A percentile compares a stretch with the other conserved stretches of the same genome.
Evolutionary conservation across 129 eudicot species (phyloP).

Genomic region (Solidago caesia): DNA sequence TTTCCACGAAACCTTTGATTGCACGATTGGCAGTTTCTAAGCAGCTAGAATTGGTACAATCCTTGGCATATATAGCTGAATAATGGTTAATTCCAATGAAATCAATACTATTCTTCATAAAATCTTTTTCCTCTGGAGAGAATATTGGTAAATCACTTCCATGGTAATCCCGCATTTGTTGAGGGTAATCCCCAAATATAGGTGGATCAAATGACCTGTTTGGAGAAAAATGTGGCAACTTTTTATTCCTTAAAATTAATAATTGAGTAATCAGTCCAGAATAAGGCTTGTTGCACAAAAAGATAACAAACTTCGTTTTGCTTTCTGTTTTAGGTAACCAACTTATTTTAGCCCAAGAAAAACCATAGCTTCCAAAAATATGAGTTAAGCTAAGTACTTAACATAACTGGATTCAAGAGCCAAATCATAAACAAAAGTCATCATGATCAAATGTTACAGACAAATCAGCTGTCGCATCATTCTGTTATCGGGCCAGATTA

Average conservation of each 20-base stretch:
- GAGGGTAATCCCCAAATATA: constrained; percentile 82
- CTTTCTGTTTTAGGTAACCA: not conserved
- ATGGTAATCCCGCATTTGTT: constrained; percentile 57
- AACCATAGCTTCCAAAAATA: not conserved
- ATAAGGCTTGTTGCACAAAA: constrained; percentile 1
- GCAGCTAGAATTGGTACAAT: constrained; percentile 60
- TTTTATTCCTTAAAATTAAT: not conserved
- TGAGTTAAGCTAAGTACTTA: not conserved
- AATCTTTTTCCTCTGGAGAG: constrained; percentile 49
- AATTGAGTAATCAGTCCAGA: not conserved
- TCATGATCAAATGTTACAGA: not conserved
- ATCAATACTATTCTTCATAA: constrained; percentile 56
- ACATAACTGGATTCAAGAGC: not conserved
- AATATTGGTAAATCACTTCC: constrained; percentile 66
- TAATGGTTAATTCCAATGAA: constrained; percentile 85
- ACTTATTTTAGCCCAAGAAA: not conserved
- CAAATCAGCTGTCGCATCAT: not conserved
- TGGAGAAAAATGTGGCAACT: not conserved
- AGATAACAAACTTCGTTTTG: not conserved
- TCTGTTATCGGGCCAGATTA: too few species aligned
- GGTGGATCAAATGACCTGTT: constrained; percentile 78
- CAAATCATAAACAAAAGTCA: not conserved
- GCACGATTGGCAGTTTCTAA: constrained; percentile 42
- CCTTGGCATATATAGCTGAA: constrained; percentile 63
- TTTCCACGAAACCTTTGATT: constrained; percentile 44